Evolutionary conservation across 2,329 filamentous ascomycete genomes (phyloP), one percentile per base, ranked within the genome.

Genomic region (Camptophora hylomeconis): DNA sequence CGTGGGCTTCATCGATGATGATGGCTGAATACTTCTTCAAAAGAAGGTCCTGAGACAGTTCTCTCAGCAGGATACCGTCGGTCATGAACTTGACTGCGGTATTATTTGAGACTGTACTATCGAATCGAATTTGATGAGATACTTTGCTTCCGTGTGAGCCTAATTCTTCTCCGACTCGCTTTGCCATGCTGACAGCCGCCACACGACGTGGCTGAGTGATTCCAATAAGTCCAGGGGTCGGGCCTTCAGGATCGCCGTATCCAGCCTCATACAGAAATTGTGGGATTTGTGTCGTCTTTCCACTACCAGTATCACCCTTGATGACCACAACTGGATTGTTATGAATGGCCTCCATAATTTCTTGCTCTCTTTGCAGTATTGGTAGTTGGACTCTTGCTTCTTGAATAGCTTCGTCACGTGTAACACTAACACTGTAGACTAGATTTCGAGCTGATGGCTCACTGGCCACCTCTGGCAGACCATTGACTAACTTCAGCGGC

Each of bases 61-160:
- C 89, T 32, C 89, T 76, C 7, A 98, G 67, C 35, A 98, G 62
- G 16, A 98, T 84, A 67, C 89, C 89, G 53, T 98, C 89, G 0
- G 89, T 98, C 86, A 98, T 94, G 58, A 95, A 98, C 52, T 98
- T 98, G 52, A 98, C 72, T 5, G 82, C 80, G 0, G 89, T 98
- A 29, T 83, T 77, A 16, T 74, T 63, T 26, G 75, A 72, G 2
- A 80, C 75, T 0, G 76, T 87, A 27, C 79, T 83, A 49, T 98
- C 89, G 41, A 95, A 98, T 14, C 92, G 79, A 45, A 98, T 94
- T 51, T 86, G 89, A 51, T 95, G 92, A 4, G 81, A 82, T 5
- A 98, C 86, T 26, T 70, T 69, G 15, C 76, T 64, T n/a, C 74
- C 75, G 44, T 77, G 72, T 25, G 80, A 66, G 1, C 83, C 84